phyloP scores from a whole-genome alignment of 2,329 filamentous ascomycete genomes.

The Talaromyces sp. region DNA sequence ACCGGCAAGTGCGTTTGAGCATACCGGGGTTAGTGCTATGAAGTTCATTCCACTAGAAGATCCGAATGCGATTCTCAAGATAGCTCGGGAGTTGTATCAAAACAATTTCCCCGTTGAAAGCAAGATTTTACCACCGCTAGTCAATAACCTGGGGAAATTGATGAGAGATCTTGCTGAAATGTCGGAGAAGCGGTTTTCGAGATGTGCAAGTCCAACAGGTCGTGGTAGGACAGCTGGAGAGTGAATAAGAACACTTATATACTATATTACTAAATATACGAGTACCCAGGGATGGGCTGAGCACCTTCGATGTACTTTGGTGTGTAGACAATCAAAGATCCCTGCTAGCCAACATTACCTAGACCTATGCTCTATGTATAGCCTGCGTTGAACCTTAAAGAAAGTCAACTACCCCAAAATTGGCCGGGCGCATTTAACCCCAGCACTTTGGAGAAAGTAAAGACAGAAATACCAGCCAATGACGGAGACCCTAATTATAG shows the following conservation, averaged over 20 bases:
- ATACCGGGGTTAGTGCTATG: neutral
- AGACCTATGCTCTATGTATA: neutral
- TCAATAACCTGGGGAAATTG: neutral
- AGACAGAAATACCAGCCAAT: too few relatives aligned
- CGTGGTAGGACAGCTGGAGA: neutral
- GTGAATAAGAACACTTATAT: neutral
- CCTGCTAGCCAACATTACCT: neutral
- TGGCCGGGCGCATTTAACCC: too few relatives aligned
- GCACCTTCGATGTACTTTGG: too few relatives aligned
- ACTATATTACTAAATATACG: neutral
- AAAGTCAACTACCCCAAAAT: too few relatives aligned
- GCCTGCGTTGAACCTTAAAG: too few relatives aligned
- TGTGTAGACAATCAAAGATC: neutral
- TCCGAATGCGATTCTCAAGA: neutral
- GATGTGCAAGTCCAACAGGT: neutral
- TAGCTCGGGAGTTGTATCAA: neutral
- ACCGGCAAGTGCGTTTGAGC: neutral
- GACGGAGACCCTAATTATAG: too few relatives aligned
- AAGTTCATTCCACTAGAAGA: neutral
- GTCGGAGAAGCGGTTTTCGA: neutral
- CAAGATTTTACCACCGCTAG: neutral
- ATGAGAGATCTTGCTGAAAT: neutral
- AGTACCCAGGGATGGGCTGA: neutral
- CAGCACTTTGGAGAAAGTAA: too few relatives aligned
- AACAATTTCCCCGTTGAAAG: neutral